Conservation (phyloP, 495 filamentous ascomycete genomes). For the Neurospora cerealis region DNA sequence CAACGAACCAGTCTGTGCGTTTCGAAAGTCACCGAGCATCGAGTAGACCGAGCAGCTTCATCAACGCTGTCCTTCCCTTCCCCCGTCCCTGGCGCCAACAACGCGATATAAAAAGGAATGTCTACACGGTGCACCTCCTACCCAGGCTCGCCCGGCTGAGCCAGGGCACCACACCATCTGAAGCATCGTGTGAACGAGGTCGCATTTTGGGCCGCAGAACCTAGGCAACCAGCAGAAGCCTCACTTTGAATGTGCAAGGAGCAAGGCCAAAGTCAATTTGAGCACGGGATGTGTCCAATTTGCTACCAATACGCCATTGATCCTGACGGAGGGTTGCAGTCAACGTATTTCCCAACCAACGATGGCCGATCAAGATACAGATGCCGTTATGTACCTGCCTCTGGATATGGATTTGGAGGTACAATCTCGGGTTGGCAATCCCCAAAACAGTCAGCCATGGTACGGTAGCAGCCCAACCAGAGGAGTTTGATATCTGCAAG, state of each 20-base stretch:
- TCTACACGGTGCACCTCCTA: not conserved
- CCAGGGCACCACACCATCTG: not conserved
- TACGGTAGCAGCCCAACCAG: not conserved
- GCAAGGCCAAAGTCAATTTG: not conserved
- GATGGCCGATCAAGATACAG: not conserved
- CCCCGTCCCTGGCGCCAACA: not conserved
- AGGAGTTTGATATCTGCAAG: slow-evolving; percentile 13
- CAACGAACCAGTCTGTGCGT: not conserved
- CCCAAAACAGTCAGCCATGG: slow-evolving; percentile 5
- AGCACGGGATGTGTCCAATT: not conserved
- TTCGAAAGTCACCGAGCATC: not conserved
- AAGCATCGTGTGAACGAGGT: slow-evolving; percentile 2
- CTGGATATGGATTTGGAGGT: not conserved
- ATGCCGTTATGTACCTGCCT: not conserved
- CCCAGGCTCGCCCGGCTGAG: not conserved
- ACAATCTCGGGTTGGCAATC: slow-evolving; percentile 12
- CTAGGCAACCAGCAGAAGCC: slow-evolving; percentile 9
- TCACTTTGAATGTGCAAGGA: slow-evolving; percentile 1
- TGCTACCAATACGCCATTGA: not conserved
- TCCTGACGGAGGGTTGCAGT: not conserved
- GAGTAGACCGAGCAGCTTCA: not conserved
- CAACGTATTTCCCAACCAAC: not conserved
- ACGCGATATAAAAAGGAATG: not conserved
- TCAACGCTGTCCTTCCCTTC: not conserved
- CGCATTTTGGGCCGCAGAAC: slow-evolving; percentile 20